Base-by-base conservation (phyloP, 441 rosid genomes). In the Pelargonium cotyledonis region DNA sequence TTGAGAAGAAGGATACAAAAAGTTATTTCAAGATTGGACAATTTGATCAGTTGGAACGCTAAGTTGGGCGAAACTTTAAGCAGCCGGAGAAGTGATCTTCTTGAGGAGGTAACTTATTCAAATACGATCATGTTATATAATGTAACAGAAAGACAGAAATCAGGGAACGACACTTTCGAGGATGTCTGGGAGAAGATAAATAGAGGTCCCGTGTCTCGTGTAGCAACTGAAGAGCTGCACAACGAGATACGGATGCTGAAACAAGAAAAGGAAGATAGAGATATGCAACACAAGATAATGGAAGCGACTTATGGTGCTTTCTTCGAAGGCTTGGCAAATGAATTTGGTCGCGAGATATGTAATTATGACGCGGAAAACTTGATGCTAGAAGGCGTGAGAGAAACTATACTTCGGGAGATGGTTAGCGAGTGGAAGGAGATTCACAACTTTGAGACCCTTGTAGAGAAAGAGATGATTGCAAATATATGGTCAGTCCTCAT, bases 161-260 rank as follows among this genome's bases (percentile, higher is more conserved):
- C 70, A 2, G 79, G 67, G 0, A 10, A 15, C 46, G 74, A 79
- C 0, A 43, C 69, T 73, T 65, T 75, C 41, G 82, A 80, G 51
- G 88, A 74, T 66, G 75, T 76, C 55, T 80, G 85, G 85, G 67
- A 76, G 76, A 84, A 75, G 21, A 63, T 73, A 77, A 80, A 80
- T 18, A 71, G 77, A 31, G 63, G 4, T 49, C 55, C 75, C 5
- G 75, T 63, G 69, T 71, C 82, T 43, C 66, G 71, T n/a, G 65
- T 63, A 7, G 72, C 2, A n/a, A 68, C 51, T 72, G 78, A 81
- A 65, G 79, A 65, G 3, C 72, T 63, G 10, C 67, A 65, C 3
- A 31, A 66, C 8, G 77, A 84, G 69, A 60, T 77, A 31, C 69
- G 43, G 43, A 66, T 63, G 43, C 69, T 82, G 70, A 70, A 66